These are phyloP conservation scores for Pyropia yezoensis DNA, from an alignment of 23 red algal species.

Conservation along the genomic window DNA sequence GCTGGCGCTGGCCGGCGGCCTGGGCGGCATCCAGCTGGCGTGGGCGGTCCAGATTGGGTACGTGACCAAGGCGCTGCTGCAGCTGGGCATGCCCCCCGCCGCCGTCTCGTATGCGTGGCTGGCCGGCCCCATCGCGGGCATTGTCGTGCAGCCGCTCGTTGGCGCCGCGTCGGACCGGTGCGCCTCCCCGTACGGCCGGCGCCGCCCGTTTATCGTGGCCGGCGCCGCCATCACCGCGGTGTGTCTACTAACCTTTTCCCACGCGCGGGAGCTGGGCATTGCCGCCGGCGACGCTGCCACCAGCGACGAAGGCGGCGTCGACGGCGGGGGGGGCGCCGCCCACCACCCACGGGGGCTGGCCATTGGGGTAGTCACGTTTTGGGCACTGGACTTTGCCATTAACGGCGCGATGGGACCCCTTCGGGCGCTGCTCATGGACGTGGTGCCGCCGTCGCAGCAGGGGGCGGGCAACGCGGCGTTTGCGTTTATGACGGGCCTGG, in stretches of 20 bases:
- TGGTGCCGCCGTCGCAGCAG: conserved; percentile 65
- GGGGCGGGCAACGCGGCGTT: conserved; percentile 41
- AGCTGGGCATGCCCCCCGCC: conserved; percentile 45
- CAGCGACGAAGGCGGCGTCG: too few species aligned
- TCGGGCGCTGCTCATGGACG: conserved; percentile 60
- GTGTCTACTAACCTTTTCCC: conserved; percentile 38
- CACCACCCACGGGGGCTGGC: conserved; percentile 12
- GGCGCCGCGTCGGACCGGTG: conserved; percentile 69
- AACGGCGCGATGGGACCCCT: conserved; percentile 61
- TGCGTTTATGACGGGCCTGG: conserved; percentile 54
- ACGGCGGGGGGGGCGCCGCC: not conserved
- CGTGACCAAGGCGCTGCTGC: conserved; percentile 60
- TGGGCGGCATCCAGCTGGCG: conserved; percentile 62
- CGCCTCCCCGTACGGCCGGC: conserved; percentile 33
- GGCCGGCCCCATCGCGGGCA: conserved; percentile 78
- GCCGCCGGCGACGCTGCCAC: conserved; percentile 15
- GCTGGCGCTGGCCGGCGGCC: conserved; percentile 15
- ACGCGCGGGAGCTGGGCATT: conserved; percentile 30
- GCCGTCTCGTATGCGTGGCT: conserved; percentile 75
- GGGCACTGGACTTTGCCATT: conserved; percentile 70
- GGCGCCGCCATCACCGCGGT: conserved; percentile 37
- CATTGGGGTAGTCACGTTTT: conserved; percentile 54
- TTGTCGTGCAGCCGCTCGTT: conserved; percentile 74
- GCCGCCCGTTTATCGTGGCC: conserved; percentile 71
- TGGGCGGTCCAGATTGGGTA: conserved; percentile 87